Percentiles rank a stretch among this genome's conserved stretches.
These are phyloP conservation scores for Cucurbita ficifolia DNA, from an alignment of 306 rosid genomes.

Conservation along the genomic window DNA sequence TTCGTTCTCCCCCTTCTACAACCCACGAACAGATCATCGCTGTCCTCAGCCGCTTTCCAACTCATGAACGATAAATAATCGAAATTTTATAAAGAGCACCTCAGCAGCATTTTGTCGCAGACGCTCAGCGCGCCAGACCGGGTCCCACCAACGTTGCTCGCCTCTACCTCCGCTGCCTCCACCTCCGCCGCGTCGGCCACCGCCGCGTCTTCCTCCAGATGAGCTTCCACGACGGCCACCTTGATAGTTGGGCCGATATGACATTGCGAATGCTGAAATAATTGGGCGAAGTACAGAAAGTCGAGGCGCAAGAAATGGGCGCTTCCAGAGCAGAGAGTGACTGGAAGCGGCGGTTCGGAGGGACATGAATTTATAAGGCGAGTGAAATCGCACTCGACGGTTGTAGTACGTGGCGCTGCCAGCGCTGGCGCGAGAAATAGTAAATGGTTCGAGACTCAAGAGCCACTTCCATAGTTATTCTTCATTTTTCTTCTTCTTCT, in stretches of 20 bases:
- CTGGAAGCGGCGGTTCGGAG: background rate
- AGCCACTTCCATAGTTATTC: background rate
- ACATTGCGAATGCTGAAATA: constrained; percentile 37
- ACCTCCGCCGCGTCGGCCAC: constrained; percentile 28
- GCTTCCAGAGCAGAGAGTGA: background rate
- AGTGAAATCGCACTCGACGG: background rate
- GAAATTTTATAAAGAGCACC: constrained; percentile 19
- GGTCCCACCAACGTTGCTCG: constrained; percentile 97
- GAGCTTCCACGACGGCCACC: constrained; percentile 50
- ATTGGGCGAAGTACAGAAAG: background rate
- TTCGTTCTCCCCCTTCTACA: background rate
- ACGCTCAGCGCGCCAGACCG: constrained; percentile 91
- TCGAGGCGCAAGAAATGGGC: background rate
- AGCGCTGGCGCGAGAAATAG: background rate
- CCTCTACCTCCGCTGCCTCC: constrained; percentile 33
- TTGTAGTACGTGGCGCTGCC: background rate
- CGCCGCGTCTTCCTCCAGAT: constrained; percentile 38
- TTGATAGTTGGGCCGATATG: constrained; percentile 60
- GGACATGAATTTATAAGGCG: background rate
- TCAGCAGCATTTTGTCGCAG: constrained; percentile 50
- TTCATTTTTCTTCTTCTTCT: too few species aligned
- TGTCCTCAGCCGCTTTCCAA: background rate
- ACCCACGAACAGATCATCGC: background rate
- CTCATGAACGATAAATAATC: background rate
- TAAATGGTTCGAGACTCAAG: background rate